Evolutionary conservation across 306 rosid species (phyloP).

Genomic region (Rosa chinensis): DNA sequence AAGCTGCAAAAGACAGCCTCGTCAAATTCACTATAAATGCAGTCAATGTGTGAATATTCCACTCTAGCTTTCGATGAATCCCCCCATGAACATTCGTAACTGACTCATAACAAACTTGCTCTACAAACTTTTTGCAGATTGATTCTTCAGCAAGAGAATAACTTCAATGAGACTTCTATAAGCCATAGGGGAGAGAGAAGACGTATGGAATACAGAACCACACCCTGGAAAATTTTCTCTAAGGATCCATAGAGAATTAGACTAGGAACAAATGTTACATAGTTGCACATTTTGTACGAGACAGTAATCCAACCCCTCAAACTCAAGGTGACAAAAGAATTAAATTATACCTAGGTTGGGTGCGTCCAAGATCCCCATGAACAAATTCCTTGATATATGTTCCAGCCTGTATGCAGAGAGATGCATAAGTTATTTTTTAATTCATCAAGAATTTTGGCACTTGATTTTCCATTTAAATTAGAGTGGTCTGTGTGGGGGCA

Average conservation of each 20-base stretch:
- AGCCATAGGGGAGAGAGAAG: not conserved
- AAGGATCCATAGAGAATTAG: not conserved
- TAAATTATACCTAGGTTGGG: slow-evolving; percentile 73
- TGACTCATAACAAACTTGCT: too few species aligned
- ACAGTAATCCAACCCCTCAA: not conserved
- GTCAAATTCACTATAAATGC: not conserved
- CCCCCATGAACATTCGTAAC: too few species aligned
- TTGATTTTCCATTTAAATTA: not conserved
- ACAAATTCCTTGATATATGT: slow-evolving; percentile 96
- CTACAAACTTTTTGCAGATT: too few species aligned
- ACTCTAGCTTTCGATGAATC: too few species aligned
- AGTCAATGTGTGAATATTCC: not conserved
- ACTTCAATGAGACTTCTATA: not conserved
- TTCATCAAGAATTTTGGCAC: not conserved
- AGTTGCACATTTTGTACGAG: not conserved
- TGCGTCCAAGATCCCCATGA: slow-evolving; percentile 94
- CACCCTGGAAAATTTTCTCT: too few species aligned
- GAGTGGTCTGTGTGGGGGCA: not conserved
- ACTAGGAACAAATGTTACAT: not conserved
- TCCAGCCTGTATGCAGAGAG: slow-evolving; percentile 65
- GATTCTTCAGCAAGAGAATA: too few species aligned
- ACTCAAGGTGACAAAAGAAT: slow-evolving; percentile 4
- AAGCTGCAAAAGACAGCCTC: slow-evolving; percentile 44
- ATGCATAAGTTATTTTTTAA: not conserved
- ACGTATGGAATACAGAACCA: not conserved